Evolutionary conservation across 1,284 basidiomycete species (phyloP), one percentile per base, ranked within the genome.

Genomic region (Ustilago cynodontis): DNA sequence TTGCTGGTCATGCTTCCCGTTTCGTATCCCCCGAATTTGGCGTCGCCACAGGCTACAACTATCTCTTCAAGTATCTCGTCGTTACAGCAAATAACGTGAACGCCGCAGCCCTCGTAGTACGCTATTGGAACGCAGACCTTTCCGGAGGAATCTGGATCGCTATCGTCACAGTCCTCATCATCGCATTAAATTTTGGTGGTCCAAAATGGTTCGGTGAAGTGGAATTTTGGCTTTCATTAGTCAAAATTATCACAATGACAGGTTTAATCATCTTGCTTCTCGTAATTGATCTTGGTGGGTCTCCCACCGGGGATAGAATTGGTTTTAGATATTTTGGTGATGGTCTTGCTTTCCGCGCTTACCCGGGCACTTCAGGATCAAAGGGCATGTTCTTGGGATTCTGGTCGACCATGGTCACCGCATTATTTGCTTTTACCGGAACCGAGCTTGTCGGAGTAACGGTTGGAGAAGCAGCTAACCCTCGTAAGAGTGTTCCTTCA

Each of bases 161-260:
- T 11, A 63, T 70, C 56, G 64, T 66, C 26, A 70, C 67, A 33
- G 67, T 75, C 9, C 43, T 71, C 39, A 77, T 83, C 68, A 56
- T 85, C 18, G 22, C 70, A 13, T 78, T 88, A 76, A 88, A 88
- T 81, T 79, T 86, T 39, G 78, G 88, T 31, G 87, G 87, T 59
- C 65, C 69, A 16, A 54, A 91, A 90, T 69, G 91, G 66, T 77
- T 77, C 57, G 92, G 91, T 79, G 91, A 92, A 88, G 88, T 90
- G 24, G 71, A 76, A 20, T 75, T 76, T 52, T 72, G 66, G 69
- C 59, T 78, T 16, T 72, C 69, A 26, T 26, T 76, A 9, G 59
- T 79, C 41, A 76, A 77, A 35, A 76, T 76, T 60, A 70, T 76
- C 55, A 67, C 70, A 29, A 75, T 78, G 69, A 33, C 70, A 41